Evolutionary conservation across 148 eudicot species (phyloP).

Genomic region (Salicornia ramosissima): DNA sequence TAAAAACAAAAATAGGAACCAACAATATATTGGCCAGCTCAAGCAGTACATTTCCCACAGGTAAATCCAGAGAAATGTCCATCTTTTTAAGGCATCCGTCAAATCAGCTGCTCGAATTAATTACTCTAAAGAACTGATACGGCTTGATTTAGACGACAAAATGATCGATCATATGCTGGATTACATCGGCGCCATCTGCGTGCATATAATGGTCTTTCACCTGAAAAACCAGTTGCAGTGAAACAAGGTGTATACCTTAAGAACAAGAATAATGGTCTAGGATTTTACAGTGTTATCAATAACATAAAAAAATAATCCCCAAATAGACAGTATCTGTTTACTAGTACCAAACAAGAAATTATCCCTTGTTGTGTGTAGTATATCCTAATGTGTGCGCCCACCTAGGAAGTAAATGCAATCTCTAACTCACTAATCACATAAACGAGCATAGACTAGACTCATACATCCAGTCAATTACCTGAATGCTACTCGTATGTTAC

Average conservation of each 20-base stretch:
- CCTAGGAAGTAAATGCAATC: not conserved
- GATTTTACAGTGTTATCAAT: no score
- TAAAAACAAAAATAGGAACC: not conserved
- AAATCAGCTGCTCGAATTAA: not conserved
- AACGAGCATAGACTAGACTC: no score
- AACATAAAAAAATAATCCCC: no score
- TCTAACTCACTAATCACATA: not conserved
- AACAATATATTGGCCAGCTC: slow-evolving; percentile 3
- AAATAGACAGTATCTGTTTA: no score
- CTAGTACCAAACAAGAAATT: no score
- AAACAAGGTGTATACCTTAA: not conserved
- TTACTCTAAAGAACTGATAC: not conserved
- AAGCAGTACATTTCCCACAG: not conserved
- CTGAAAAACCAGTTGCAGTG: slow-evolving; percentile 37
- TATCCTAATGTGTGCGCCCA: not conserved
- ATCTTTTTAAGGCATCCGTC: not conserved
- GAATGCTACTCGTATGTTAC: no score
- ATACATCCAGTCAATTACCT: no score
- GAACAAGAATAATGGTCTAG: no score
- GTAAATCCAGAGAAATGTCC: not conserved
- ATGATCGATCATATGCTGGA: slow-evolving; percentile 91
- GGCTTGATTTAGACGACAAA: slow-evolving; percentile 41
- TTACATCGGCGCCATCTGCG: slow-evolving; percentile 87
- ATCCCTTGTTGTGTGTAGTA: not conserved
- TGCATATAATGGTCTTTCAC: slow-evolving; percentile 72